Evolutionary conservation across 331 rosid genomes (phyloP).

Genomic region (Erythrophleum ivorense): DNA sequence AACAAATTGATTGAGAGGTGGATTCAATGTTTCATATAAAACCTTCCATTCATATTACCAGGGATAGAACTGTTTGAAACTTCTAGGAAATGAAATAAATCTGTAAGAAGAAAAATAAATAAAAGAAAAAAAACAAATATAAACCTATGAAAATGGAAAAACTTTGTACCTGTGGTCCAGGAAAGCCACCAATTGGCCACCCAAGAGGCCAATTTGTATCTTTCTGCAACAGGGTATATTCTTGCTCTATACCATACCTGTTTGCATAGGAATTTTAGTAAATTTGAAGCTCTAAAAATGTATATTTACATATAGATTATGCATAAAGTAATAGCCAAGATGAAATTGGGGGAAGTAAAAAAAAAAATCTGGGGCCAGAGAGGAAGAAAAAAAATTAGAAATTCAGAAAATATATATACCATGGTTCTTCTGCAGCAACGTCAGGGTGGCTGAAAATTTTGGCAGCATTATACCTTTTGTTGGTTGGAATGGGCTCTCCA

Average conservation of each 20-base stretch:
- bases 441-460: conserved; percentile 62
- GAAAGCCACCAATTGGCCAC: conserved; percentile 94
- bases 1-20: not conserved
- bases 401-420: conserved; percentile 35
- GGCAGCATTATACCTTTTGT: conserved; percentile 62
- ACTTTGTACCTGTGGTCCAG: conserved; percentile 83
- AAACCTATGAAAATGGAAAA: not conserved
- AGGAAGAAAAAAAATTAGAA: not conserved
- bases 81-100: not conserved
- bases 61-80: not conserved
- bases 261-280: not conserved
- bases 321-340: not conserved
- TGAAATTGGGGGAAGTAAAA: too few relatives aligned
- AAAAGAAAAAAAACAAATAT: not conserved
- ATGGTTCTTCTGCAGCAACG: conserved; percentile 67
- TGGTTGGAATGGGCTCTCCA: conserved; percentile 70
- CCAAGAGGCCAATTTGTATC: conserved; percentile 88
- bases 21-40: not conserved
- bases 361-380: too few relatives aligned
- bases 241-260: conserved; percentile 74
- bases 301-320: not conserved
- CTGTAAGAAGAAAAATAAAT: not conserved
- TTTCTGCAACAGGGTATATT: conserved; percentile 81
- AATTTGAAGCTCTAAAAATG: not conserved
- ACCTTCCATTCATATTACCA: not conserved